Conservation (phyloP, 805 yeast species). For the Saturnispora saitoi region DNA sequence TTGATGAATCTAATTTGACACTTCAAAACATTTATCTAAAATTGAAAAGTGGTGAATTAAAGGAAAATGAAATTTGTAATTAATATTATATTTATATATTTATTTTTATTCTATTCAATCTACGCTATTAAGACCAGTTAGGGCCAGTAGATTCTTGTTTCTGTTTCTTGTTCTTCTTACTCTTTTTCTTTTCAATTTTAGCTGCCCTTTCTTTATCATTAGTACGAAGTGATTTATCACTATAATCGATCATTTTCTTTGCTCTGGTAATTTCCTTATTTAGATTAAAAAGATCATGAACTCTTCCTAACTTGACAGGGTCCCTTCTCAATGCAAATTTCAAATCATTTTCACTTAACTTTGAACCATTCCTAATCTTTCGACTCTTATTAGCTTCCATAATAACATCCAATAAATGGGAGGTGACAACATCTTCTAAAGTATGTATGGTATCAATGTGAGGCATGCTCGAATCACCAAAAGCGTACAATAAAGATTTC, state of each 20-base stretch:
- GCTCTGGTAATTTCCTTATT: constrained; percentile 59
- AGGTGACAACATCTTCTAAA: constrained; percentile 58
- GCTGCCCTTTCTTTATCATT: constrained; percentile 15
- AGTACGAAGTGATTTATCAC: constrained; percentile 37
- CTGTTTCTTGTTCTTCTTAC: constrained; percentile 6
- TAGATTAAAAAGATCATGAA: constrained; percentile 51
- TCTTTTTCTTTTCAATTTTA: constrained; percentile 5
- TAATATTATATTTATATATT: not conserved
- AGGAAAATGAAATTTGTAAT: constrained; percentile 9
- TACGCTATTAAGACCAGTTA: not conserved
- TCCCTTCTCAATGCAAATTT: constrained; percentile 62
- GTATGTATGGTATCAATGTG: constrained; percentile 55
- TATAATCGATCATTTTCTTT: constrained; percentile 55
- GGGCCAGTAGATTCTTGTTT: not conserved
- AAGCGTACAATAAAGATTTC: constrained; percentile 56
- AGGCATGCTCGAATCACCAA: constrained; percentile 66
- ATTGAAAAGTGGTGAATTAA: constrained; percentile 7
- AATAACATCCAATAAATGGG: constrained; percentile 49
- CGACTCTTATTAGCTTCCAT: constrained; percentile 43
- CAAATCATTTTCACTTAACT: constrained; percentile 65
- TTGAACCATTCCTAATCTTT: constrained; percentile 43
- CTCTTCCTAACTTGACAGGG: constrained; percentile 58
- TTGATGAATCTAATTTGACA: constrained; percentile 12
- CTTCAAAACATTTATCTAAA: constrained; percentile 10
- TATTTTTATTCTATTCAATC: not conserved